Evolutionary conservation across 805 yeast genomes (phyloP).

Genomic region (Wickerhamiella australiensis): DNA sequence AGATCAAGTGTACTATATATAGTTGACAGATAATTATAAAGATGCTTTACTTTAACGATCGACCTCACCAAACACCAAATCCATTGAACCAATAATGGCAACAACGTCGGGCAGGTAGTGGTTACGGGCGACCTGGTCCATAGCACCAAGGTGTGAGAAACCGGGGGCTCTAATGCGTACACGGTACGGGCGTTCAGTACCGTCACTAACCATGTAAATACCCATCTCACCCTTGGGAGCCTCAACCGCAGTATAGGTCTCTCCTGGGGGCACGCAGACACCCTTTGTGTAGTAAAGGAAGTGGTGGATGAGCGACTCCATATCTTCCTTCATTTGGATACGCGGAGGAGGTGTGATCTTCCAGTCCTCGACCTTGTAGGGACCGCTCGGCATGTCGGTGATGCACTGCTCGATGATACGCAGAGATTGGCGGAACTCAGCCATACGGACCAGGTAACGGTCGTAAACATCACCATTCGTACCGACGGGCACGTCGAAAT

Average conservation of each 20-base stretch:
- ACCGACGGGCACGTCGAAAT: slow-evolving; percentile 80
- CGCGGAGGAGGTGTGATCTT: slow-evolving; percentile 77
- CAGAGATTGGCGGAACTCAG: slow-evolving; percentile 81
- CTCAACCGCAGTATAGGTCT: slow-evolving; percentile 81
- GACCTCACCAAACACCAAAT: slow-evolving; percentile 87
- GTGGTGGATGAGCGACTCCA: slow-evolving; percentile 87
- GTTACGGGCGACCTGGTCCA: slow-evolving; percentile 77
- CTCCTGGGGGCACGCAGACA: slow-evolving; percentile 79
- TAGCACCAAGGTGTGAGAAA: slow-evolving; percentile 79
- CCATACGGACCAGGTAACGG: slow-evolving; percentile 79
- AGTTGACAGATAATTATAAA: background rate
- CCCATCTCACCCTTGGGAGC: slow-evolving; percentile 96
- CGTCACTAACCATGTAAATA: slow-evolving; percentile 78
- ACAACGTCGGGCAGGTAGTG: slow-evolving; percentile 85
- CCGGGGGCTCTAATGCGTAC: slow-evolving; percentile 94
- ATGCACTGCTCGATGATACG: slow-evolving; percentile 83
- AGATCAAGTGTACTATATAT: background rate
- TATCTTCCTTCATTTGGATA: slow-evolving; percentile 73
- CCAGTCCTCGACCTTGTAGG: slow-evolving; percentile 81
- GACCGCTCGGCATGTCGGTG: slow-evolving; percentile 86
- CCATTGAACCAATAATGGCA: slow-evolving; percentile 91
- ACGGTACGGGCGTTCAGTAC: slow-evolving; percentile 80
- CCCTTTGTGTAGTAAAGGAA: slow-evolving; percentile 82
- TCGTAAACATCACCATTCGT: slow-evolving; percentile 84
- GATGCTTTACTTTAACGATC: slow-evolving; percentile 46